phyloP scores from a whole-genome alignment of 768 basidiomycete genomes.

The Calocybe gangraenosa region DNA sequence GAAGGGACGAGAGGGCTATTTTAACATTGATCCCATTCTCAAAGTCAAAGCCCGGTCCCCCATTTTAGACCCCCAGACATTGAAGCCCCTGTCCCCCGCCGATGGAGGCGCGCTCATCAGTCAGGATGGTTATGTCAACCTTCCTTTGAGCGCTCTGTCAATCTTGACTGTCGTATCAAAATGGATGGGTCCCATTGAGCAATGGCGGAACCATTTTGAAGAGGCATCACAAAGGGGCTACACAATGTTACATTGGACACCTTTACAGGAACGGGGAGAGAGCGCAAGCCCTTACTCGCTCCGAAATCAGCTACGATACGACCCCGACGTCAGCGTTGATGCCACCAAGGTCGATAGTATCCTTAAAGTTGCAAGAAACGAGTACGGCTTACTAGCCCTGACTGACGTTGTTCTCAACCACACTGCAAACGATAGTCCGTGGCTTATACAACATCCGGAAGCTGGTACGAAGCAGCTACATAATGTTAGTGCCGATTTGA shows the following conservation, averaged over 20 bases:
- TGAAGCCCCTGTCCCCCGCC: constrained; percentile 45
- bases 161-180: constrained; percentile 93
- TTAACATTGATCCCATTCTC: constrained; percentile 93
- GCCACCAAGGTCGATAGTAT: constrained; percentile 55
- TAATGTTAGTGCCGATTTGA: neutral
- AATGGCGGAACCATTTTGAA: constrained; percentile 77
- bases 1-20: constrained; percentile 87
- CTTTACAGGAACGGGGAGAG: constrained; percentile 86
- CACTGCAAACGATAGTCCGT: constrained; percentile 90
- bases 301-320: constrained; percentile 80
- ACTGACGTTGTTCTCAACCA: constrained; percentile 98
- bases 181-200: constrained; percentile 87
- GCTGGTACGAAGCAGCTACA: constrained; percentile 55
- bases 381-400: constrained; percentile 84
- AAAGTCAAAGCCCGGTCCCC: constrained; percentile 66
- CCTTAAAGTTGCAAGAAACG: constrained; percentile 67
- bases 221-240: constrained; percentile 90
- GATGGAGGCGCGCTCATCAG: constrained; percentile 48
- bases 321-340: constrained; percentile 65
- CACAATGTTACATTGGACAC: constrained; percentile 98
- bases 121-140: constrained; percentile 48
- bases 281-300: constrained; percentile 95
- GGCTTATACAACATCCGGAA: constrained; percentile 93
- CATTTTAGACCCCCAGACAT: constrained; percentile 56
- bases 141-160: constrained; percentile 85